Conservation (phyloP, 2,329 filamentous ascomycete species). For the Byssothecium circinans region DNA sequence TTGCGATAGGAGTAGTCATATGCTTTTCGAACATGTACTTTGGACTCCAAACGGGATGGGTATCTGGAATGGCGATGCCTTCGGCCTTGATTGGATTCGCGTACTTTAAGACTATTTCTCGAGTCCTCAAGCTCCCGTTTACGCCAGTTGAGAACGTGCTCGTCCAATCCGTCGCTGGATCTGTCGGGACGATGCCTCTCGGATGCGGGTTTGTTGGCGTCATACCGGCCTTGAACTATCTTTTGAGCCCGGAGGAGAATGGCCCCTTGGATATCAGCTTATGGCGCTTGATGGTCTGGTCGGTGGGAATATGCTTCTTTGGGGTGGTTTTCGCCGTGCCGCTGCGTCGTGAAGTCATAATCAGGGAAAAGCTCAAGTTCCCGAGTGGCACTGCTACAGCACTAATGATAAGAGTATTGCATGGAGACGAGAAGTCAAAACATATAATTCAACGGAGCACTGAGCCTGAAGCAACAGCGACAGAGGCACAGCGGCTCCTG, state of each 20-base stretch:
- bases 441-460: conserved; percentile 5
- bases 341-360: conserved; percentile 85
- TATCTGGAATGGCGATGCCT: conserved; percentile 94
- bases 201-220: conserved; percentile 96
- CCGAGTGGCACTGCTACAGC: conserved; percentile 95
- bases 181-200: conserved; percentile 94
- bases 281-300: conserved; percentile 84
- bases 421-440: conserved; percentile 57
- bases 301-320: conserved; percentile 90
- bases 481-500: conserved; percentile 42
- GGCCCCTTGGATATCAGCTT: conserved; percentile 73
- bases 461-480: conserved; percentile 17
- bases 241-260: conserved; percentile 75
- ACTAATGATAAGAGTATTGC: conserved; percentile 85
- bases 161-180: conserved; percentile 92
- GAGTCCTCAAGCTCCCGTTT: conserved; percentile 76
- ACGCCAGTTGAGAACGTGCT: conserved; percentile 95
- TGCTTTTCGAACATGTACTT: conserved; percentile 99
- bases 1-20: conserved; percentile 84
- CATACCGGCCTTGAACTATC: conserved; percentile 86
- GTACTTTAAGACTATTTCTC: conserved; percentile 79
- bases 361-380: conserved; percentile 88
- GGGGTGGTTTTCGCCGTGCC: conserved; percentile 96
- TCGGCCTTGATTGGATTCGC: conserved; percentile 92
- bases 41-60: conserved; percentile 86